These are phyloP conservation scores for Tulasnella sp. DNA, from an alignment of 768 basidiomycete species.

Conservation along the genomic window DNA sequence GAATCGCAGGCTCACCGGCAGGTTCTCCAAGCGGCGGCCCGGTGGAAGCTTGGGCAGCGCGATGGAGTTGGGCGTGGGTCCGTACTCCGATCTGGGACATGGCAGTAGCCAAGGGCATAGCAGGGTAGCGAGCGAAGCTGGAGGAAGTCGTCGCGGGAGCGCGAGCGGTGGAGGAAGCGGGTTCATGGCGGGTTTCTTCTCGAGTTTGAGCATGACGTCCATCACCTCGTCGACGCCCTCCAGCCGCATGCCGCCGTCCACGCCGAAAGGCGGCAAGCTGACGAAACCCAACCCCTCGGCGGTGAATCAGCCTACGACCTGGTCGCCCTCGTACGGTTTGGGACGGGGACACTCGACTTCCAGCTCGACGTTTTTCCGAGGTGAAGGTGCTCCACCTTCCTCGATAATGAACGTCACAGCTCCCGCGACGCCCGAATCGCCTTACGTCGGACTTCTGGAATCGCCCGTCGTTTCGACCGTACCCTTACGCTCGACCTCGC, in stretches of 20 bases:
- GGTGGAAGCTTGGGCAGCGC: not conserved
- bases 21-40: not conserved
- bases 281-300: not conserved
- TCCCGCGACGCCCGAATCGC: not conserved
- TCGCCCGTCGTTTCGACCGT: not conserved
- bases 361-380: not conserved
- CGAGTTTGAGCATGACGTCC: not conserved
- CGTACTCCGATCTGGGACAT: not conserved
- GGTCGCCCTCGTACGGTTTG: slow-evolving; percentile 1
- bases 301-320: not conserved
- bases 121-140: not conserved
- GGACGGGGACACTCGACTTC: not conserved
- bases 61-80: not conserved
- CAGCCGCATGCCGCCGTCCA: not conserved
- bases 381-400: not conserved
- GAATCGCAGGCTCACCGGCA: not conserved
- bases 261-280: not conserved
- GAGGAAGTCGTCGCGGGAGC: not conserved
- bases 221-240: not conserved
- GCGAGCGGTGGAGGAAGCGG: not conserved
- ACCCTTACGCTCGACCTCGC: not conserved
- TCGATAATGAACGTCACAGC: not conserved
- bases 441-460: not conserved
- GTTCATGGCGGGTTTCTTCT: not conserved
- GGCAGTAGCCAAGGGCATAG: not conserved